phyloP scores from a whole-genome alignment of 202 grass and related monocot genomes.

The Schoenoplectus triqueter region DNA sequence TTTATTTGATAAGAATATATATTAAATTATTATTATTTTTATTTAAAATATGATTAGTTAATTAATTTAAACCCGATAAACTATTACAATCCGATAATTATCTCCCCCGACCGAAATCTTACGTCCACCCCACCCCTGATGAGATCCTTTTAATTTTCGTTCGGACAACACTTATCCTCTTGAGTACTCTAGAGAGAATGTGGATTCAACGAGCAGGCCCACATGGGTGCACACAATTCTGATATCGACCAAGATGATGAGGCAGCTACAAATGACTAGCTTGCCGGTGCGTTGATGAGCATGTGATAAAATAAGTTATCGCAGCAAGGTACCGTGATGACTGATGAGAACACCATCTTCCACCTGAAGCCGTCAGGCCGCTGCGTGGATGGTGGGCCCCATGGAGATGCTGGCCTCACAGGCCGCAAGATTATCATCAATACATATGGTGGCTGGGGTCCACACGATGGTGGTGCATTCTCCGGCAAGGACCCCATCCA shows the following conservation, averaged over 20 bases:
- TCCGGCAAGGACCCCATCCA: conserved; percentile 82
- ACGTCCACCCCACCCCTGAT: too few species aligned
- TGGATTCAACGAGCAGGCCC: conserved; percentile 12
- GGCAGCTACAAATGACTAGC: conserved; percentile 75
- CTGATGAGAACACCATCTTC: conserved; percentile 76
- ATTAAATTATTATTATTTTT: too few species aligned
- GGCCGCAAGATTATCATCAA: conserved; percentile 80
- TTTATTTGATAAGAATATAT: too few species aligned
- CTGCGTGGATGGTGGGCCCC: conserved; percentile 68
- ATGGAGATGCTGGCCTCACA: conserved; percentile 72
- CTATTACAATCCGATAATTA: too few species aligned
- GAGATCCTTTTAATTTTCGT: too few species aligned
- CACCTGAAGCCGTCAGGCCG: conserved; percentile 79
- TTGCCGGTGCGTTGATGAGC: conserved; percentile 66
- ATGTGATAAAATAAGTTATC: conserved; percentile 67
- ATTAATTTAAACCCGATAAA: too few species aligned
- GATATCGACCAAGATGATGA: conserved; percentile 81
- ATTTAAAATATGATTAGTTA: too few species aligned
- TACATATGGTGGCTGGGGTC: conserved; percentile 76
- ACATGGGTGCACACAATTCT: conserved; percentile 66
- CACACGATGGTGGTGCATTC: conserved; percentile 75
- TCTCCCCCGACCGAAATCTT: too few species aligned
- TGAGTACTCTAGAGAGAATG: too few species aligned
- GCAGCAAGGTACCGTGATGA: conserved; percentile 48
- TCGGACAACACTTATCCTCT: too few species aligned